phyloP scores from a whole-genome alignment of 2,329 filamentous ascomycete genomes.

The Dactylonectria estremocensis region DNA sequence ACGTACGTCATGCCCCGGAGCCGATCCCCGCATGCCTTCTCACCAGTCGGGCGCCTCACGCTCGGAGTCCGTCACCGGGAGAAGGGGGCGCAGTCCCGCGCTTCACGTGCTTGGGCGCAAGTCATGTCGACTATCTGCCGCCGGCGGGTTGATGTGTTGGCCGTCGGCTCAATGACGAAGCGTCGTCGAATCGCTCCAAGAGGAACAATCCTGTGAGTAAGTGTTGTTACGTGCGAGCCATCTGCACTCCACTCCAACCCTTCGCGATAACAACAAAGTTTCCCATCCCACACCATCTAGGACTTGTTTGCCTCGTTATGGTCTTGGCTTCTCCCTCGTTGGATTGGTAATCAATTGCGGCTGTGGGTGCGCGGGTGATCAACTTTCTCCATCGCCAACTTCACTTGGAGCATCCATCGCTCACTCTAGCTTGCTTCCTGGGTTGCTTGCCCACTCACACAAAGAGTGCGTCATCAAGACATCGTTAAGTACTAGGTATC shows the following conservation, averaged over 20 bases:
- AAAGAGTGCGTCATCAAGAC: background rate
- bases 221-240: slow-evolving; percentile 11
- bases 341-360: slow-evolving; percentile 15
- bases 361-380: slow-evolving; percentile 8
- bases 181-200: background rate
- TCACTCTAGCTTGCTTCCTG: background rate
- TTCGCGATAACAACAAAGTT: slow-evolving; percentile 10
- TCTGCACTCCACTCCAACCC: slow-evolving; percentile 2
- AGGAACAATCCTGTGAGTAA: slow-evolving; percentile 8
- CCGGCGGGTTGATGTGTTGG: background rate
- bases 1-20: slow-evolving; percentile 17
- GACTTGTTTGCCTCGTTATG: background rate
- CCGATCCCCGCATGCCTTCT: slow-evolving; percentile 7
- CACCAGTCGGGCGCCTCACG: slow-evolving; percentile 17
- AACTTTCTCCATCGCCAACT: background rate
- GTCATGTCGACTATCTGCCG: background rate
- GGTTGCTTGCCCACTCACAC: background rate
- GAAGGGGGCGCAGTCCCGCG: slow-evolving; percentile 5
- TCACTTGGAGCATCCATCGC: background rate
- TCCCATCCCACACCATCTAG: slow-evolving; percentile 1
- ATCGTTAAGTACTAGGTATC: slow-evolving; percentile 13
- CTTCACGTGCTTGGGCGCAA: slow-evolving; percentile 3
- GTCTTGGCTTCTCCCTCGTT: background rate
- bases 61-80: slow-evolving; percentile 12
- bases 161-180: background rate